Evolutionary conservation across 2,329 filamentous ascomycete genomes (phyloP), one percentile per base, ranked within the genome.

Genomic region (Cadophora gregata): DNA sequence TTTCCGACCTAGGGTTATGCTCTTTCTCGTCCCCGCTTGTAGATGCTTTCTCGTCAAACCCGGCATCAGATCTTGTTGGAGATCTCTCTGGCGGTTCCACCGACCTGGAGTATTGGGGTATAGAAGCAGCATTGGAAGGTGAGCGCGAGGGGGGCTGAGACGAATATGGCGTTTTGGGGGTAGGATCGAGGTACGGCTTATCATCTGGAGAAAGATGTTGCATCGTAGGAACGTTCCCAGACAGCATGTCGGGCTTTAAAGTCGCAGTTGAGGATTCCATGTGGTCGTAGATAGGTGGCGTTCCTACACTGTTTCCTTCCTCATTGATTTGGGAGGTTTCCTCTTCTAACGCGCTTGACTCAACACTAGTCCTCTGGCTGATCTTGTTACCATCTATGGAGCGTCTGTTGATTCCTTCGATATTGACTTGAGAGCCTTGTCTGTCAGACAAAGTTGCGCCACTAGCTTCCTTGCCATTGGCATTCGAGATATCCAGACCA

Each of bases 1-100:
- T 97, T 80, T 99, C 96, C 6, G 90, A 90, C 67, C 88, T 87
- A 1, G 92, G 93, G 61, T 88, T 88, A 60, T 86, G 86, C 58
- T 93, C 89, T 25, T 87, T 85, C 63, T 88, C 85, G 74, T 88
- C 88, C 74, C 89, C 88, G 72, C 84, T 89, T 42, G 82, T 72
- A 63, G 84, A 84, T 67, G 80, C 80, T 72, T 83, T 86, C 60
- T 88, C 87, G 61, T 90, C 87, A 69, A 86, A 84, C 7, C 79
- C 84, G 33, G 80, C 81, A 72, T 86, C 84, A 33, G 85, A 86
- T 66, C 83, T 80, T 1, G 84, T 83, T 4, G 86, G 86, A 6
- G 86, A 88, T 33, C 74, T 73, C 24, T 77, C 74, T 74, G 79
- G 55, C 78, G 76, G 45, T 76, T 78, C 67, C 77, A 76, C 53